Base-by-base conservation (phyloP, 352 stramenopile species). In the Globisporangium iwayamae region DNA sequence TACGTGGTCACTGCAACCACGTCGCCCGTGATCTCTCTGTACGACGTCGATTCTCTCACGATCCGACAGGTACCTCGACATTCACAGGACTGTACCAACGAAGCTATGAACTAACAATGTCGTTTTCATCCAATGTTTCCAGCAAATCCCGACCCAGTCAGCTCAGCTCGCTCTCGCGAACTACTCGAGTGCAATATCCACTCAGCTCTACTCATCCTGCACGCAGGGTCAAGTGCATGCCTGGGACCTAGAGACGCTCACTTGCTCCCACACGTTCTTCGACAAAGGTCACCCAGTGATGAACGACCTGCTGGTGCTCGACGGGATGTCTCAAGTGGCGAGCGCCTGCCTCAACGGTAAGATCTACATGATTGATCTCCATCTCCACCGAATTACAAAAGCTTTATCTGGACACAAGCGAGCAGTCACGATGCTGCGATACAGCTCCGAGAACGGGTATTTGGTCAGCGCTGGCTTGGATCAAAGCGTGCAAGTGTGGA, bases 341-440 rank as follows among this genome's bases (percentile, higher is more conserved):
- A 66, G 60, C 16, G 78, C 65, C 2, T 80, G 70, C 43, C 64
- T 86, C 38, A 73, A 86, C n/a, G 71, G 74, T 10, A 84, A 79
- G 25, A 86, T 88, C 39, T 81, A 86, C 63, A 81, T 88, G 59
- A 39, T 84, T n/a, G 79, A 88, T 32, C 59, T 85, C 20, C 56
- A 69, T 30, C 32, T 69, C 1, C 59, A 62, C 11, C 66, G 55
- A 9, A 63, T 77, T 0, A 63, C 55, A 0, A 77, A 83, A 43
- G 72, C 70, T 0, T 58, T 90, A 9, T 47, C 34, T 7, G 81
- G 81, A 1, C 78, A 83, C 46, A 67, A 62, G 7, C 76, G 80
- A 38, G 77, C 70, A 3, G 72, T 87, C 14, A 71, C 78, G 14
- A 69, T 76, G 60, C 46, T 90, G 1, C 56, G 68, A n/a, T 90